A percentile compares a stretch with the other conserved stretches of the same genome.
phyloP scores from a whole-genome alignment of 352 stramenopile genomes.

The Phytophthora nicotianae region DNA sequence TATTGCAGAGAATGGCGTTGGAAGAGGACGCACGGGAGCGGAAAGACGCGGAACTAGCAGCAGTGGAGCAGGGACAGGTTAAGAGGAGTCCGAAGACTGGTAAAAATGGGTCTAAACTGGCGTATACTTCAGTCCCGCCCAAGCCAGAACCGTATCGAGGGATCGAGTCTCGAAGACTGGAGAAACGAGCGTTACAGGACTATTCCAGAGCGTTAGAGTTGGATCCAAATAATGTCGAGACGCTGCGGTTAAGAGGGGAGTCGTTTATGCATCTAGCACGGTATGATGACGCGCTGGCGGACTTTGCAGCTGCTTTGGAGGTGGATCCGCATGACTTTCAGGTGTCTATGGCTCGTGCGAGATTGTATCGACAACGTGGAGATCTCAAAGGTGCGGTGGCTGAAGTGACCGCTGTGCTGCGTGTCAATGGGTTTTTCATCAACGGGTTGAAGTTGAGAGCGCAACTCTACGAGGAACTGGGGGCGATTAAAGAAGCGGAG shows the following conservation, averaged over 20 bases:
- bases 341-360: slow-evolving; percentile 61
- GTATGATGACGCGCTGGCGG: slow-evolving; percentile 55
- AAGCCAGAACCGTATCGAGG: slow-evolving; percentile 31
- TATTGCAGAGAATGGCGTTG: slow-evolving; percentile 57
- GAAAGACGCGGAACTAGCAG: slow-evolving; percentile 51
- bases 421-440: slow-evolving; percentile 75
- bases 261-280: slow-evolving; percentile 48
- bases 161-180: slow-evolving; percentile 46
- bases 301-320: slow-evolving; percentile 54
- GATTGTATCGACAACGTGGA: slow-evolving; percentile 51
- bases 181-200: slow-evolving; percentile 65
- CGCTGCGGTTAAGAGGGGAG: slow-evolving; percentile 54
- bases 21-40: slow-evolving; percentile 52
- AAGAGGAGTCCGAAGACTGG: slow-evolving; percentile 5
- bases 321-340: slow-evolving; percentile 65
- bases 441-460: slow-evolving; percentile 70
- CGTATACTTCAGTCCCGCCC: slow-evolving; percentile 18
- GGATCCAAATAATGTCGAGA: slow-evolving; percentile 52
- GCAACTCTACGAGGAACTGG: slow-evolving; percentile 53
- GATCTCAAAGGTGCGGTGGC: slow-evolving; percentile 49
- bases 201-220: slow-evolving; percentile 56
- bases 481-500: slow-evolving; percentile 43
- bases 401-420: slow-evolving; percentile 60
- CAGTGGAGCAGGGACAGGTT: slow-evolving; percentile 50
- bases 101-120: slow-evolving; percentile 11